A percentile compares a stretch with the other conserved stretches of the same genome.
phyloP scores from a whole-genome alignment of 2,329 filamentous ascomycete species.

The Phaeosphaeriaceae sp. region DNA sequence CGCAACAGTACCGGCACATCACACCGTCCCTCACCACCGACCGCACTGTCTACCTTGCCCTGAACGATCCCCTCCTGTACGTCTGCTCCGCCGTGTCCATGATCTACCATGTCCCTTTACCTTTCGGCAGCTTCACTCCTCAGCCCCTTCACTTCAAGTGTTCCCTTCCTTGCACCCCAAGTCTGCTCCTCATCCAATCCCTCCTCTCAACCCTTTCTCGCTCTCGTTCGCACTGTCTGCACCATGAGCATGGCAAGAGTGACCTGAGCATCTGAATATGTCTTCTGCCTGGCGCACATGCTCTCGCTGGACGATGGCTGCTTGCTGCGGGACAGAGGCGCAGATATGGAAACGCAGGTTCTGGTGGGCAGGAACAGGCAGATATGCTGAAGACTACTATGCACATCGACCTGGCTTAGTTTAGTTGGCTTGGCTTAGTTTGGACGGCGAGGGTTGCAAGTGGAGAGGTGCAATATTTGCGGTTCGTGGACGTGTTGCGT shows the following conservation, averaged over 20 bases:
- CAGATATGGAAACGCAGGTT: constrained; percentile 24
- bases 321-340: constrained; percentile 17
- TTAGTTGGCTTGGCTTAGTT: neutral
- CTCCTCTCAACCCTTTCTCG: constrained; percentile 14
- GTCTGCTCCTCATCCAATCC: constrained; percentile 13
- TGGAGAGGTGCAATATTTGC: neutral
- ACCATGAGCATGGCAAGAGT: constrained; percentile 26
- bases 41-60: neutral
- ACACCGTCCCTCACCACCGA: neutral
- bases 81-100: neutral
- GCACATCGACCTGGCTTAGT: constrained; percentile 26
- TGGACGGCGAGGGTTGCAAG: neutral
- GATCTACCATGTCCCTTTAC: neutral
- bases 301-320: constrained; percentile 7
- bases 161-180: constrained; percentile 2
- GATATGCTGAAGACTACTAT: constrained; percentile 24
- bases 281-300: constrained; percentile 25
- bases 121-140: neutral
- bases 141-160: neutral
- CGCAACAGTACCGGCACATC: neutral
- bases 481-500: constrained; percentile 2
- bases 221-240: constrained; percentile 20
- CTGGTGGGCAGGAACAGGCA: constrained; percentile 34
- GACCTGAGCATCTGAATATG: constrained; percentile 8
- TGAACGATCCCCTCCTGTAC: neutral